Percentiles rank a stretch among this genome's conserved stretches.
Evolutionary conservation across 2,329 filamentous ascomycete genomes (phyloP).

Genomic region (Zymoseptoria brevis): DNA sequence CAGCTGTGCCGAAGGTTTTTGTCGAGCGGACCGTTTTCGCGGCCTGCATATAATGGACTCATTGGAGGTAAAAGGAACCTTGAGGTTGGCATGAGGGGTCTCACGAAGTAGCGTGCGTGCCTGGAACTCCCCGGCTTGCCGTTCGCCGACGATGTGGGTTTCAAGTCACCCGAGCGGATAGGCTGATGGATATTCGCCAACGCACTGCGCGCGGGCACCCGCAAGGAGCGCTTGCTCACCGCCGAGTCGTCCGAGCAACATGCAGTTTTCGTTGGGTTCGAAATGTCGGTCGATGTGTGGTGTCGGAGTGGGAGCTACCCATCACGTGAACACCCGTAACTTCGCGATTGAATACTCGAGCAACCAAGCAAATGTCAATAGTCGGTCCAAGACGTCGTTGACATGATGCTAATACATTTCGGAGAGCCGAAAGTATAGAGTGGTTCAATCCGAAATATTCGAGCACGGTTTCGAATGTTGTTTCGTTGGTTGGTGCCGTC

Average conservation of each 20-base stretch:
- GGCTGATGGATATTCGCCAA: conserved; percentile 1
- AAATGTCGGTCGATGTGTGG: not conserved
- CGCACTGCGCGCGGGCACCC: not conserved
- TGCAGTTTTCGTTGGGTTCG: not conserved
- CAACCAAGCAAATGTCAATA: not conserved
- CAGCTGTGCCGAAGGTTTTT: not conserved
- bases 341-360: not conserved
- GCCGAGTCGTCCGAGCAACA: conserved; percentile 4
- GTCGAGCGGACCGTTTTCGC: not conserved
- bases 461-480: not conserved
- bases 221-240: not conserved
- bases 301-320: not conserved
- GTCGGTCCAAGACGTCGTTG: not conserved
- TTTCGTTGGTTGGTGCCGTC: not conserved
- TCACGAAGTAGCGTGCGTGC: not conserved
- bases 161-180: conserved; percentile 4
- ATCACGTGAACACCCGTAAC: not conserved
- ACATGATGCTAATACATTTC: not conserved
- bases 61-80: not conserved
- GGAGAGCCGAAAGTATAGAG: not conserved
- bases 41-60: not conserved
- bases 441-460: not conserved
- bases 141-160: conserved; percentile 1
- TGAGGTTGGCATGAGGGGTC: not conserved
- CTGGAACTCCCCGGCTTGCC: not conserved